These are phyloP conservation scores for Verticillium albo-atrum DNA, from an alignment of 2,329 filamentous ascomycete genomes.

Conservation along the genomic window DNA sequence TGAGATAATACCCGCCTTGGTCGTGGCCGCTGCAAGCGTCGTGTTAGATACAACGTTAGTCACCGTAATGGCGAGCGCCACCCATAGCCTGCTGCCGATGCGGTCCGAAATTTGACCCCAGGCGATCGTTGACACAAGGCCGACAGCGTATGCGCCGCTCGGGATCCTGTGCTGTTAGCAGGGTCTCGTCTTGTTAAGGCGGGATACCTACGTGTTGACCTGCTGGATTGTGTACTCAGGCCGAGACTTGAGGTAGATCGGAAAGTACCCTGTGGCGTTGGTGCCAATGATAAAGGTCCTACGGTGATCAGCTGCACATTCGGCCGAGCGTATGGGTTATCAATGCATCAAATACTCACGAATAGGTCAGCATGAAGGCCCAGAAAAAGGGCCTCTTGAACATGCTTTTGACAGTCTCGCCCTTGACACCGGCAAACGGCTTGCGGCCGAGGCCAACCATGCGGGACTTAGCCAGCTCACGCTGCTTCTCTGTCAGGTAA, in stretches of 20 bases:
- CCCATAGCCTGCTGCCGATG: background rate
- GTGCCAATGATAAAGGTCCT: background rate
- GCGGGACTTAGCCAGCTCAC: slow-evolving; percentile 16
- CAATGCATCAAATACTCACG: slow-evolving; percentile 10
- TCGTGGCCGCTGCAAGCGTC: background rate
- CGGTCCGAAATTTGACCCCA: background rate
- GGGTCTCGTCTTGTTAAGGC: background rate
- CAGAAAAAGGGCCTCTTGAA: slow-evolving; percentile 12
- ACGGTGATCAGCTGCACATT: background rate
- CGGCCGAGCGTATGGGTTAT: no score
- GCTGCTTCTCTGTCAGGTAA: slow-evolving; percentile 11
- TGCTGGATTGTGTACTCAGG: background rate
- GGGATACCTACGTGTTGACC: background rate
- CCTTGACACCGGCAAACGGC: slow-evolving; percentile 4
- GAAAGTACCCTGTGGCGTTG: background rate
- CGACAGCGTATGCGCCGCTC: background rate
- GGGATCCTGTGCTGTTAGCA: background rate
- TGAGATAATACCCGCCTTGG: background rate
- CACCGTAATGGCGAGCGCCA: background rate
- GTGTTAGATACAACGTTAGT: background rate
- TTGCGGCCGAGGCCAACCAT: slow-evolving; percentile 14
- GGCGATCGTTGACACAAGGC: background rate
- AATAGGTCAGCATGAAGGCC: slow-evolving; percentile 14
- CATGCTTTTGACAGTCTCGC: slow-evolving; percentile 9
- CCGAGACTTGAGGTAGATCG: background rate